phyloP scores from a whole-genome alignment of 257 asterid species.

The Osmanthus fragrans region DNA sequence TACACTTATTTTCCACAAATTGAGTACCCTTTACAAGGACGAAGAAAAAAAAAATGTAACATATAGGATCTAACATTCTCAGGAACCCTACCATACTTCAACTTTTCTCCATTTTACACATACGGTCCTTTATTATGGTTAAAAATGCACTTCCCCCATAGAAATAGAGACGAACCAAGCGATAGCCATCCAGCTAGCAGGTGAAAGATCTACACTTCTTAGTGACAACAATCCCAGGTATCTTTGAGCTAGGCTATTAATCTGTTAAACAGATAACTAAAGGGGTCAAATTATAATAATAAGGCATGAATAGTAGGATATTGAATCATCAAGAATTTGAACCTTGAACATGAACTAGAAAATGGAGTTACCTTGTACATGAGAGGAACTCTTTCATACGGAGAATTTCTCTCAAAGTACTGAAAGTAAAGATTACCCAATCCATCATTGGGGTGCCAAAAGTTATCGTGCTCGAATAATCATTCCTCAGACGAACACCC shows the following conservation, averaged over 20 bases:
- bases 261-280: constrained; percentile 36
- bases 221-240: constrained; percentile 64
- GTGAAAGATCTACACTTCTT: no score
- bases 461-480: constrained; percentile 44
- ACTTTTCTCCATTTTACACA: no score
- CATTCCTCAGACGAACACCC: constrained; percentile 71
- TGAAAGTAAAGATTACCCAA: constrained; percentile 66
- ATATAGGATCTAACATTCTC: no score
- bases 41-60: no score
- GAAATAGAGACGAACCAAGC: constrained; percentile 58
- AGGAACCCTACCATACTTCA: no score
- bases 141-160: not conserved
- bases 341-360: not conserved
- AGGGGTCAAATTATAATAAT: not conserved
- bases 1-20: no score
- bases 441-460: constrained; percentile 47
- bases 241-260: constrained; percentile 45
- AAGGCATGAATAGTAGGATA: no score
- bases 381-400: constrained; percentile 69
- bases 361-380: constrained; percentile 55
- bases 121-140: not conserved
- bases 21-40: no score
- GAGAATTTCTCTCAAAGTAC: constrained; percentile 63
- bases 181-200: constrained; percentile 92
- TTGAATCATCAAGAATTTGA: not conserved